Conservation (phyloP, 2,329 filamentous ascomycete genomes). For the Xylaria polymorpha region DNA sequence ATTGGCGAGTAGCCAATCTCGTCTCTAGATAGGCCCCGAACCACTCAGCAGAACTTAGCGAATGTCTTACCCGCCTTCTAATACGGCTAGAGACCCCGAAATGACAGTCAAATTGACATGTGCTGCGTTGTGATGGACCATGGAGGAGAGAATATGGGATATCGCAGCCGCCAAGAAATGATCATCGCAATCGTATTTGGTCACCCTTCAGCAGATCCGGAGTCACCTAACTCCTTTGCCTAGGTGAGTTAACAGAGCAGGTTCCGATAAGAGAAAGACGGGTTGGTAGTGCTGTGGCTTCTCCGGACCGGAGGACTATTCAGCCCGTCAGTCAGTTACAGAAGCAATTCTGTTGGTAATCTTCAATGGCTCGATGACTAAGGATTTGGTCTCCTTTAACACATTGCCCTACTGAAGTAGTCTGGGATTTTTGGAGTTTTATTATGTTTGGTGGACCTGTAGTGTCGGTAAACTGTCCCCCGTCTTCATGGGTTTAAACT, state of each 20-base stretch:
- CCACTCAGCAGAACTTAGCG: background rate
- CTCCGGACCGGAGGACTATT: background rate
- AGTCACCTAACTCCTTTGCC: constrained; percentile 26
- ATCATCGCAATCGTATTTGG: constrained; percentile 28
- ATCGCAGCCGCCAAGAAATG: constrained; percentile 27
- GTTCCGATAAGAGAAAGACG: background rate
- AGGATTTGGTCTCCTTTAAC: background rate
- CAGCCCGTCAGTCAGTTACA: background rate
- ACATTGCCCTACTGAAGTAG: background rate
- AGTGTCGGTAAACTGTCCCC: background rate
- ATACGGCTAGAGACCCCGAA: constrained; percentile 10
- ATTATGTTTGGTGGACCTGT: constrained; percentile 11
- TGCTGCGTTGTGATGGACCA: constrained; percentile 8
- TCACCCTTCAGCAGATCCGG: constrained; percentile 30
- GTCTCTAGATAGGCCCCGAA: constrained; percentile 4
- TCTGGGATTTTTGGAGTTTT: background rate
- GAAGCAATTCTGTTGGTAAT: constrained; percentile 4
- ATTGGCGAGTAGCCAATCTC: constrained; percentile 14
- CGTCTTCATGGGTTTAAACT: constrained; percentile 8
- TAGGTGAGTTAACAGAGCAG: constrained; percentile 11
- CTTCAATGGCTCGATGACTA: background rate
- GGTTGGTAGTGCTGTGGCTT: background rate
- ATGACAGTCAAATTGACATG: constrained; percentile 19
- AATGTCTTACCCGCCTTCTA: constrained; percentile 1
- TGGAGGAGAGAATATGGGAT: constrained; percentile 6